Conservation (phyloP, 2,329 filamentous ascomycete species). For the Aspergillus niger region DNA sequence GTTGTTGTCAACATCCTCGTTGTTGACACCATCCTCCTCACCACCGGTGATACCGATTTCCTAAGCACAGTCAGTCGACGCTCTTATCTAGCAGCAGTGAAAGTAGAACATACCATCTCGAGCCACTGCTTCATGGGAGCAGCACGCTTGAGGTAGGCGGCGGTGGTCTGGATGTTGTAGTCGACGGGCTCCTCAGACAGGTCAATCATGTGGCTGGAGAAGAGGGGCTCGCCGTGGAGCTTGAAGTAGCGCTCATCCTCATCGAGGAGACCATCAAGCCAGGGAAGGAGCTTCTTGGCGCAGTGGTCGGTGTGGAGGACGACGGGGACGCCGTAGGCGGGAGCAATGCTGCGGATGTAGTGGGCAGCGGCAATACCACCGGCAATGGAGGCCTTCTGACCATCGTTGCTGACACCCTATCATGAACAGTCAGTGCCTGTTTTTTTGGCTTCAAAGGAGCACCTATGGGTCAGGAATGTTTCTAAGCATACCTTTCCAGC, state of each 20-base stretch:
- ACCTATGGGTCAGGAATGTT: not conserved
- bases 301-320: slow-evolving; percentile 98
- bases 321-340: slow-evolving; percentile 84
- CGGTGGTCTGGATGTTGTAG: slow-evolving; percentile 89
- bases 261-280: slow-evolving; percentile 94
- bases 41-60: slow-evolving; percentile 94
- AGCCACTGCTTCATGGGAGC: slow-evolving; percentile 98
- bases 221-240: slow-evolving; percentile 85
- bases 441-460: not conserved
- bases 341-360: slow-evolving; percentile 87
- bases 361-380: slow-evolving; percentile 87
- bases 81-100: not conserved
- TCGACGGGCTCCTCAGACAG: slow-evolving; percentile 88
- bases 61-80: slow-evolving; percentile 35
- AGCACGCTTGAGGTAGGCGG: slow-evolving; percentile 88
- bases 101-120: slow-evolving; percentile 72
- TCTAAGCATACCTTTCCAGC: slow-evolving; percentile 69
- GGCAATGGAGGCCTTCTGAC: slow-evolving; percentile 86
- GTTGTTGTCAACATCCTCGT: slow-evolving; percentile 95
- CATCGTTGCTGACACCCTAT: slow-evolving; percentile 73
- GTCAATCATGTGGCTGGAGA: slow-evolving; percentile 98
- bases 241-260: slow-evolving; percentile 96
- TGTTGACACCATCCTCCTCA: slow-evolving; percentile 98
- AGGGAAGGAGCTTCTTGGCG: slow-evolving; percentile 98
- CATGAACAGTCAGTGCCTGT: slow-evolving; percentile 6